Percentiles rank a stretch among this genome's conserved stretches.
phyloP scores from a whole-genome alignment of 78 protist species.

The Acrasis kona region DNA sequence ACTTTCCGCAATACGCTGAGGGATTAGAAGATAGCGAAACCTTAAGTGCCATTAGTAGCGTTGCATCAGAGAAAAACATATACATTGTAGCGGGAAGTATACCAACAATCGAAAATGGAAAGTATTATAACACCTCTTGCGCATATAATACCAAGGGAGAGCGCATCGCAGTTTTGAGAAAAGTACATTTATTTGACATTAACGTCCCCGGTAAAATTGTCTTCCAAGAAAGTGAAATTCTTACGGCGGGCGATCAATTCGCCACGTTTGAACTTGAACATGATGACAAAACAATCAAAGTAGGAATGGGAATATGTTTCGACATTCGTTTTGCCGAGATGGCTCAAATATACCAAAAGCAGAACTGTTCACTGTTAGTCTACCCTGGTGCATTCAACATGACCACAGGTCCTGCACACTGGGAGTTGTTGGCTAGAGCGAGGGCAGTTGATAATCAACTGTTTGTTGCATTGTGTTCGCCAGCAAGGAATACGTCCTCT shows the following conservation, averaged over 20 bases:
- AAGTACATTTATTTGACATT: conserved; percentile 89
- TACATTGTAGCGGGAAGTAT: conserved; percentile 79
- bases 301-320: conserved; percentile 94
- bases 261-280: conserved; percentile 52
- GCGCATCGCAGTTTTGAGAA: conserved; percentile 65
- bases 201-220: conserved; percentile 77
- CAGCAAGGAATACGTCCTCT: conserved; percentile 64
- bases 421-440: conserved; percentile 85
- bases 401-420: conserved; percentile 96
- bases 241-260: conserved; percentile 53
- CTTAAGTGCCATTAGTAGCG: not conserved
- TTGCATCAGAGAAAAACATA: conserved; percentile 16
- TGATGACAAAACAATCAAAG: not conserved
- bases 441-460: conserved; percentile 67
- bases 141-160: conserved; percentile 60
- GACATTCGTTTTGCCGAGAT: conserved; percentile 91
- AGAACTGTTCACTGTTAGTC: conserved; percentile 53
- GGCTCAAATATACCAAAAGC: conserved; percentile 12
- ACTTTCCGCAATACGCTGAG: conserved; percentile 80
- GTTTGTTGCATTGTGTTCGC: conserved; percentile 69
- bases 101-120: conserved; percentile 41
- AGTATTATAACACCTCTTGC: conserved; percentile 72
- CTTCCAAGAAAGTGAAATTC: conserved; percentile 53
- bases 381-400: conserved; percentile 97
- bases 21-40: not conserved